A percentile compares a stretch with the other conserved stretches of the same genome.
Conservation (phyloP, 169 alveolate species). For the Plasmodium inui region DNA sequence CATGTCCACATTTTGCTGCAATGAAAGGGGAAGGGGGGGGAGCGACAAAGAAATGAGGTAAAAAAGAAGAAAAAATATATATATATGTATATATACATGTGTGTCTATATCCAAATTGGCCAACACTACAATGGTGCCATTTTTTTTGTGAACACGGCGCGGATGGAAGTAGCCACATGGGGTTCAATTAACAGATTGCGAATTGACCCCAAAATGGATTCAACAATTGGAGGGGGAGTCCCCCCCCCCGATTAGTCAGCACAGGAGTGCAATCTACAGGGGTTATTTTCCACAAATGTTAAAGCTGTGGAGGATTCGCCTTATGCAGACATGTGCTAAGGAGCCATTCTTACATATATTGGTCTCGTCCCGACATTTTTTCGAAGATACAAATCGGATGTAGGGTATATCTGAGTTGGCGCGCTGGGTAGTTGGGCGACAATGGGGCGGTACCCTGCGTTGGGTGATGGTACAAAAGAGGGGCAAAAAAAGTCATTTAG, state of each 20-base stretch:
- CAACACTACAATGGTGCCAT: background rate
- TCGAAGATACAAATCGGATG: slow-evolving; percentile 10
- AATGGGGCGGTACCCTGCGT: slow-evolving; percentile 38
- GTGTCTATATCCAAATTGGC: background rate
- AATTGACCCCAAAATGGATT: background rate
- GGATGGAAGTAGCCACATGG: background rate
- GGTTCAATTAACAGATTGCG: background rate
- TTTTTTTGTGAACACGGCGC: background rate
- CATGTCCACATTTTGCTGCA: slow-evolving; percentile 55
- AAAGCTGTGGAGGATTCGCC: background rate
- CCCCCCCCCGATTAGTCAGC: no score
- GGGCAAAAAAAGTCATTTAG: background rate
- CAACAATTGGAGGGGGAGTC: background rate
- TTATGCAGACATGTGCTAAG: background rate
- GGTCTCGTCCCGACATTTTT: slow-evolving; percentile 45
- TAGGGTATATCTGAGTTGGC: slow-evolving; percentile 25
- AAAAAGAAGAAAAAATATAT: background rate
- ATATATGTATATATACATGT: no score
- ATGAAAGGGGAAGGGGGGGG: background rate
- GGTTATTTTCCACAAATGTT: background rate
- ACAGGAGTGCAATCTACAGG: background rate
- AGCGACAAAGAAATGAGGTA: background rate
- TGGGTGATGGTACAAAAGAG: background rate
- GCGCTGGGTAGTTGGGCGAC: background rate
- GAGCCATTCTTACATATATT: slow-evolving; percentile 27